Evolutionary conservation across 257 asterid genomes (phyloP).

Genomic region (Solanum sejunctum): DNA sequence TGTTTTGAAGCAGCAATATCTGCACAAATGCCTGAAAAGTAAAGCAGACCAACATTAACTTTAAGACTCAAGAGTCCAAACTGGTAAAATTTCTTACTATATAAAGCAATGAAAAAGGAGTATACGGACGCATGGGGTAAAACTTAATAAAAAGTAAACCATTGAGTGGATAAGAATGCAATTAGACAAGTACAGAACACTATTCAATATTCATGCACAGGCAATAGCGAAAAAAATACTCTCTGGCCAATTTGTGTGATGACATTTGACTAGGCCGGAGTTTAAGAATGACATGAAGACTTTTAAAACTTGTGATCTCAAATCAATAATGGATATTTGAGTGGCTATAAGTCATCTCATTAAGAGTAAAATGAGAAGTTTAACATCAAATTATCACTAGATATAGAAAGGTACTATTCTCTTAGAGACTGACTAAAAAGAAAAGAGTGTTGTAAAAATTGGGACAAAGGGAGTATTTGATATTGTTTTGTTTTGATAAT

Average conservation of each 20-base stretch:
- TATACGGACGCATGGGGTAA: background rate
- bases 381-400: background rate
- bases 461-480: background rate
- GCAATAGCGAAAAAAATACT: background rate
- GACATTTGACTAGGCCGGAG: background rate
- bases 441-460: background rate
- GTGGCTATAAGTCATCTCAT: background rate
- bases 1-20: constrained; percentile 75
- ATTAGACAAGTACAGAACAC: background rate
- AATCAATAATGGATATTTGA: background rate
- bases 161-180: background rate
- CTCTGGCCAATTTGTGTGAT: background rate
- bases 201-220: background rate
- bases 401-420: background rate
- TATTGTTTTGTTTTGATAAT: background rate
- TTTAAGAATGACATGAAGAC: background rate
- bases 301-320: background rate
- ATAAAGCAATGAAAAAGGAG: background rate
- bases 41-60: background rate
- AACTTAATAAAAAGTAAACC: background rate
- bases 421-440: background rate
- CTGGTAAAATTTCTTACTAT: background rate
- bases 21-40: constrained; percentile 54
- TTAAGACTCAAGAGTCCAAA: background rate
- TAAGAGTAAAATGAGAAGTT: background rate